These are phyloP conservation scores for Nicotiana tomentosiformis DNA, from an alignment of 257 asterid genomes.

Conservation along the genomic window DNA sequence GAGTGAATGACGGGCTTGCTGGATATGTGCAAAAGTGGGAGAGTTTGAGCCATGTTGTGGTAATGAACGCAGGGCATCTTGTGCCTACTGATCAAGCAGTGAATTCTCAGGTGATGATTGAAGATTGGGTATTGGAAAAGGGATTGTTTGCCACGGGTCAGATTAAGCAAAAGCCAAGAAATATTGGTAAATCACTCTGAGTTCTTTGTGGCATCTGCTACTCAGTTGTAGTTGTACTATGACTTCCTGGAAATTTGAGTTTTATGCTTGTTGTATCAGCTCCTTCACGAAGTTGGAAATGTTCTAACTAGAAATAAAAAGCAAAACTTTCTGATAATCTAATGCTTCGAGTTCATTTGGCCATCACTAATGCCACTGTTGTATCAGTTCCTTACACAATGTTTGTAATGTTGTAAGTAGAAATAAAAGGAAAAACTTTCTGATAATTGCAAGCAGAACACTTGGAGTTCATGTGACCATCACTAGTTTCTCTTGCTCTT, in stretches of 20 bases:
- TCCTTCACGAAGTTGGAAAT: not conserved
- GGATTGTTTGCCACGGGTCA: slow-evolving; percentile 37
- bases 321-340: not conserved
- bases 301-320: not conserved
- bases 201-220: not conserved
- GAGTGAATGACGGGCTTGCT: slow-evolving; percentile 47
- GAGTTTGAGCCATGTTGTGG: slow-evolving; percentile 56
- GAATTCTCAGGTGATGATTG: slow-evolving; percentile 65
- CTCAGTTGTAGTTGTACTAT: not conserved
- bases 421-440: not conserved
- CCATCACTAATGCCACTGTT: not conserved
- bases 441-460: not conserved
- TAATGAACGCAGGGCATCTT: slow-evolving; percentile 83
- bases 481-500: not conserved
- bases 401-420: not conserved
- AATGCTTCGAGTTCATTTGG: too few species aligned
- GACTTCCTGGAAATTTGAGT: not conserved
- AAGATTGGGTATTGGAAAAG: slow-evolving; percentile 78
- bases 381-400: not conserved
- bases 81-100: slow-evolving; percentile 78
- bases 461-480: not conserved
- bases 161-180: not conserved
- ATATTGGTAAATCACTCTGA: not conserved
- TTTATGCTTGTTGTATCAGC: not conserved
- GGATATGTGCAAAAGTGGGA: slow-evolving; percentile 75